These are phyloP conservation scores for Cyclotella choctawhatcheeana DNA, from an alignment of 108 stramenopile genomes.

Conservation along the genomic window DNA sequence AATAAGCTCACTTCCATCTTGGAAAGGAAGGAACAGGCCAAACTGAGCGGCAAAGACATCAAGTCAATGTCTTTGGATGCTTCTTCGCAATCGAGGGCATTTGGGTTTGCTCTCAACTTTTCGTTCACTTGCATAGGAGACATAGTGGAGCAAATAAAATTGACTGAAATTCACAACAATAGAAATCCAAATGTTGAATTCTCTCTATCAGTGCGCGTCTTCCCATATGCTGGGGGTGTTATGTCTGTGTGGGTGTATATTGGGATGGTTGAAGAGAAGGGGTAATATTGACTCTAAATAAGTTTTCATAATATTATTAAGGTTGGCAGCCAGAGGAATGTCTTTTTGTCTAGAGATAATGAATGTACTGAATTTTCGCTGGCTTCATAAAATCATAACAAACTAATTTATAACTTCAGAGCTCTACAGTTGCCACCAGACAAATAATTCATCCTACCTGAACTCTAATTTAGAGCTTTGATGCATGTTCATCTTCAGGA, in stretches of 20 bases:
- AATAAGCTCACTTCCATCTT: slow-evolving; percentile 34
- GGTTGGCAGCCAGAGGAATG: no score
- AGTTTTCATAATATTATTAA: no score
- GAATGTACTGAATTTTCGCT: no score
- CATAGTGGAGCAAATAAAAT: slow-evolving; percentile 29
- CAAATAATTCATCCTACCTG: not conserved
- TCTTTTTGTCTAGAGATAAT: no score
- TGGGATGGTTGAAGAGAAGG: no score
- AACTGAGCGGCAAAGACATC: slow-evolving; percentile 13
- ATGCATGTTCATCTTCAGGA: slow-evolving; percentile 51
- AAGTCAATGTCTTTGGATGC: slow-evolving; percentile 22
- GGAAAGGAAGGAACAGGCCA: slow-evolving; percentile 37
- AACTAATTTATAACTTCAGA: no score
- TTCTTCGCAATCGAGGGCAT: slow-evolving; percentile 27
- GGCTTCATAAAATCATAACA: not conserved
- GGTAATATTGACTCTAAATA: no score
- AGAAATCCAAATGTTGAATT: slow-evolving; percentile 48
- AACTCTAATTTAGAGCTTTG: slow-evolving; percentile 27
- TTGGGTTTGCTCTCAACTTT: slow-evolving; percentile 44
- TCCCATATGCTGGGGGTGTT: slow-evolving; percentile 44
- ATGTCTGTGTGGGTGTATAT: slow-evolving; percentile 50
- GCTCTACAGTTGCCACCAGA: not conserved
- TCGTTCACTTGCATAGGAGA: slow-evolving; percentile 30
- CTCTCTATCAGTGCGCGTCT: slow-evolving; percentile 38
- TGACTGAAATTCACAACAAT: slow-evolving; percentile 46